These are phyloP conservation scores for Gomphus sp. DNA, from an alignment of 1,284 basidiomycete species.

Conservation along the genomic window DNA sequence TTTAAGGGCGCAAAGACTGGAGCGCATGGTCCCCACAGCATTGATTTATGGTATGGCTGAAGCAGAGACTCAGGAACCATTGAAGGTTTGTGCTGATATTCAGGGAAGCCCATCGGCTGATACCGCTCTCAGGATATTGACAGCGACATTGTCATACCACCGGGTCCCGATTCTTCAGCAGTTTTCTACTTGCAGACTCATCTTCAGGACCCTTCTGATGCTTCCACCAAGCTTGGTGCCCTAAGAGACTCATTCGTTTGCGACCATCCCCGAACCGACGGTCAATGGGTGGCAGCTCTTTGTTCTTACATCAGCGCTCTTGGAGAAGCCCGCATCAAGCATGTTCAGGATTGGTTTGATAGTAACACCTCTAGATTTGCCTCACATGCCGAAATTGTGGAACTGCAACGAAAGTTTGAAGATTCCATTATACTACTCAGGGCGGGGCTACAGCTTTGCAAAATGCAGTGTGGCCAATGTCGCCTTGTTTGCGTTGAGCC, in stretches of 20 bases:
- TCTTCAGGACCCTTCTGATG: background rate
- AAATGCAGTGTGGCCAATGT: slow-evolving; percentile 35
- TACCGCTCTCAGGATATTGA: background rate
- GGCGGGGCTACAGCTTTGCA: slow-evolving; percentile 39
- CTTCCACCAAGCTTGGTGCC: background rate
- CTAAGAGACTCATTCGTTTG: slow-evolving; percentile 12
- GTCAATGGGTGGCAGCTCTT: slow-evolving; percentile 31
- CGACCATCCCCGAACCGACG: slow-evolving; percentile 27
- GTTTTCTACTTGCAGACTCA: background rate
- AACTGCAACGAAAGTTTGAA: slow-evolving; percentile 36
- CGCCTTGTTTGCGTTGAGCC: slow-evolving; percentile 36
- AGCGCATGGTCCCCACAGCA: slow-evolving; percentile 32
- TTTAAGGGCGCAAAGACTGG: slow-evolving; percentile 40
- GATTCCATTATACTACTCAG: slow-evolving; percentile 32
- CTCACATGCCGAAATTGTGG: slow-evolving; percentile 34
- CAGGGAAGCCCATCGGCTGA: background rate
- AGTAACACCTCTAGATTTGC: slow-evolving; percentile 39
- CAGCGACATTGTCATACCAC: background rate
- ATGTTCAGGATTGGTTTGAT: slow-evolving; percentile 41
- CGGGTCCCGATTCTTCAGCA: background rate
- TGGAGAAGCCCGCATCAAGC: slow-evolving; percentile 31
- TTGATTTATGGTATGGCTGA: slow-evolving; percentile 39
- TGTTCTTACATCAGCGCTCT: slow-evolving; percentile 28
- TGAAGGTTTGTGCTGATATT: slow-evolving; percentile 31
- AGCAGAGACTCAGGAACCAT: slow-evolving; percentile 35